A percentile compares a stretch with the other conserved stretches of the same genome.
Evolutionary conservation across 495 filamentous ascomycete genomes (phyloP).

Genomic region (Pseudevernia furfuracea): DNA sequence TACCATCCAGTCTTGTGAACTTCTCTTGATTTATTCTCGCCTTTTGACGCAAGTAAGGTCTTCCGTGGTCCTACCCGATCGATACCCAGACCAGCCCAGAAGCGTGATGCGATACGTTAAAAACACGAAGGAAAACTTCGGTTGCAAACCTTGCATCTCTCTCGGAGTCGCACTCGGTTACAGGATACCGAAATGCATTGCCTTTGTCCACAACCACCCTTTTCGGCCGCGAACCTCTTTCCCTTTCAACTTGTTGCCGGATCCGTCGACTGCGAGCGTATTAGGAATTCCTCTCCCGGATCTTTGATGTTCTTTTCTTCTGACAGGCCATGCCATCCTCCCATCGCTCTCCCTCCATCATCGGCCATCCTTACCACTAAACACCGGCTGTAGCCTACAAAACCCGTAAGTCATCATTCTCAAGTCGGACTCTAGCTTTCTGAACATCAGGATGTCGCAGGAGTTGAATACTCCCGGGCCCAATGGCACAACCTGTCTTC

Average conservation of each 20-base stretch:
- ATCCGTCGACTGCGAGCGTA: background rate
- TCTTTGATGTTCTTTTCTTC: background rate
- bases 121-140: background rate
- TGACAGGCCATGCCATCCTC: background rate
- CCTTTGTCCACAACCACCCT: background rate
- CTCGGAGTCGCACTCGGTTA: background rate
- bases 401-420: background rate
- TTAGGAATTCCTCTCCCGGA: background rate
- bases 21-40: too few relatives aligned
- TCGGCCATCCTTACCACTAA: background rate
- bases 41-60: too few relatives aligned
- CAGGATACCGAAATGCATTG: background rate
- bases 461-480: background rate
- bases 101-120: background rate
- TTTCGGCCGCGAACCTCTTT: background rate
- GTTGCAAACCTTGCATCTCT: background rate
- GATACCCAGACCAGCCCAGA: background rate
- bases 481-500: background rate
- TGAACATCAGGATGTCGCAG: background rate
- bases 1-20: too few relatives aligned
- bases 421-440: background rate
- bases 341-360: background rate
- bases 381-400: background rate
- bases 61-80: too few relatives aligned
- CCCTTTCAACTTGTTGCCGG: background rate